Base-by-base conservation (phyloP, 2,329 filamentous ascomycete genomes). In the Zymoseptoria passerinii region DNA sequence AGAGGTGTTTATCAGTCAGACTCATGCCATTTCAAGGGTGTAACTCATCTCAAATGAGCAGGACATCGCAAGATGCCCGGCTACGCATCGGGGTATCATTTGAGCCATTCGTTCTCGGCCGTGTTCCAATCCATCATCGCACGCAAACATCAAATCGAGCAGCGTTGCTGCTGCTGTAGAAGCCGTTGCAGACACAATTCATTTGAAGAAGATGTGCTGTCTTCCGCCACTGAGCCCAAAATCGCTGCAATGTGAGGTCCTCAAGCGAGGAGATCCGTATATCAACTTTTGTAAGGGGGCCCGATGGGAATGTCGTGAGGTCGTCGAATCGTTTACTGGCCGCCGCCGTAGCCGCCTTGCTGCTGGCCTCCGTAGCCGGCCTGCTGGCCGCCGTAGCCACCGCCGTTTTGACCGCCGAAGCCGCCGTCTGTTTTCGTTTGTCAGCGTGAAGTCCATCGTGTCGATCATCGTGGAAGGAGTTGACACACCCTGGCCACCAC, bases 361-460 rank as follows among this genome's bases (percentile, higher is more conserved):
- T 56, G 44, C 52, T 59, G 28, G 48, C 48, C 27, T n/a, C 19
- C 29, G 44, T 52, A 23, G 23, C 23, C 23, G 23, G 4, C 16
- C 50, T 52, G 50, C 8, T 28, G 9, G 50, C 50, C 50, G 23
- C 28, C 62, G 50, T 63, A 59, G 49, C 65, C 63, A 44, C 63
- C 65, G 53, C 66, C 66, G 48, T 67, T 66, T 54, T 65, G 68
- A 35, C 68, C 68, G 20, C 67, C 67, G 52, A 64, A 68, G 44
- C 68, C 68, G 20, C 67, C 67, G 52, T 65, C 63, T 58, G 64
- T 63, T 54, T 61, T 4, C 35, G 35, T n/a, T 44, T 44, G 35
- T 44, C 16, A 44, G 35, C 35, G 35, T 44, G 35, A 44, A 44
- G 35, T 44, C 35, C n/a, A 16, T 44, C 10, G 35, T 44, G 13